These are phyloP conservation scores for Esteya vermicola DNA, from an alignment of 2,329 filamentous ascomycete genomes.

Conservation along the genomic window DNA sequence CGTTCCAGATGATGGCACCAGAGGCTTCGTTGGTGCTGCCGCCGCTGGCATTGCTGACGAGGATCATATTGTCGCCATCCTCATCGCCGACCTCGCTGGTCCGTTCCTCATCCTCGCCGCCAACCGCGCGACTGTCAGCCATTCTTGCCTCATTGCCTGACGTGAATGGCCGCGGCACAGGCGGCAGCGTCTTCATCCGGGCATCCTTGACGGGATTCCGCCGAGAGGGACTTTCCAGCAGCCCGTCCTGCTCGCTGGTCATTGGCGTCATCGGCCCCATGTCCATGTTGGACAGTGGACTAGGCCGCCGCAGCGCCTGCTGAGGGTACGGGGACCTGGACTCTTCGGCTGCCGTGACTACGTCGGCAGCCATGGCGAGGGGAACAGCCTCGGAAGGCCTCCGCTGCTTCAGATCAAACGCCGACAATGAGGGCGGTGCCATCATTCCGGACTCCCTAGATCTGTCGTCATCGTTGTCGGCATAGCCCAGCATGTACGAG, in stretches of 20 bases:
- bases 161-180: conserved; percentile 16
- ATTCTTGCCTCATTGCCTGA: not conserved
- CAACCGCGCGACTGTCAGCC: not conserved
- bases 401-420: too few species aligned
- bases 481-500: conserved; percentile 20
- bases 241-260: too few species aligned
- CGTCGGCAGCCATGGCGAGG: too few species aligned
- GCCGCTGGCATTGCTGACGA: not conserved
- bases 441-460: not conserved
- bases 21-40: conserved; percentile 14
- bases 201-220: conserved; percentile 16
- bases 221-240: not conserved
- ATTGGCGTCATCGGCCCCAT: not conserved
- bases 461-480: too few species aligned
- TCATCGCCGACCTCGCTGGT: conserved; percentile 13
- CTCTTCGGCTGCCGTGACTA: not conserved
- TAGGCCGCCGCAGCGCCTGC: conserved; percentile 2
- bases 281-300: conserved; percentile 6
- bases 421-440: too few species aligned
- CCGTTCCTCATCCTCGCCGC: conserved; percentile 8
- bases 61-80: not conserved
- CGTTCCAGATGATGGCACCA: too few species aligned
- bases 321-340: not conserved
- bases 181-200: conserved; percentile 23
- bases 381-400: too few species aligned